These are phyloP conservation scores for Paracamarosporium sp. DNA, from an alignment of 2,329 filamentous ascomycete genomes.

Conservation along the genomic window DNA sequence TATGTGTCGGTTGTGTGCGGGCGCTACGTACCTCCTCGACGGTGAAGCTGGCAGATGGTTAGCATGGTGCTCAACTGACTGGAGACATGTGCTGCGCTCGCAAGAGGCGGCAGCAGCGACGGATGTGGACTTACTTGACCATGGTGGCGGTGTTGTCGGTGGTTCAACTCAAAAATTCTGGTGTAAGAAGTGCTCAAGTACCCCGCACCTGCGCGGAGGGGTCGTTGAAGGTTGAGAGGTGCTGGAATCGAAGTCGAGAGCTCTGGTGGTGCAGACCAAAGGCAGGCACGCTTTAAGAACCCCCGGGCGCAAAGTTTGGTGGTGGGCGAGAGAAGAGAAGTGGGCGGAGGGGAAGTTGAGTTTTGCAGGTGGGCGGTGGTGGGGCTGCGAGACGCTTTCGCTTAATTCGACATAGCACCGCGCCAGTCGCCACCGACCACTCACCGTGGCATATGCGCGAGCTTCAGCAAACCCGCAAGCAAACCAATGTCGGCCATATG, in stretches of 20 bases:
- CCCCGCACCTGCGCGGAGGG: conserved; percentile 49
- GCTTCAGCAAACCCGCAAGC: neutral
- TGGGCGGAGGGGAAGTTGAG: conserved; percentile 10
- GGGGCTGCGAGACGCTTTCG: conserved; percentile 7
- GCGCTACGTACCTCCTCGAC: conserved; percentile 76
- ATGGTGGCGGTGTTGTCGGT: conserved; percentile 83
- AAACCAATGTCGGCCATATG: neutral
- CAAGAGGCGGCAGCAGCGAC: neutral
- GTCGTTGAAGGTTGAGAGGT: conserved; percentile 25
- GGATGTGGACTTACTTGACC: conserved; percentile 86
- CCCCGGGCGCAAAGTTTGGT: conserved; percentile 24
- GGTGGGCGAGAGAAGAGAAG: conserved; percentile 14
- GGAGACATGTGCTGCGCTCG: neutral
- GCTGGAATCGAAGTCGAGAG: conserved; percentile 29
- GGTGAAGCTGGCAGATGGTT: conserved; percentile 81
- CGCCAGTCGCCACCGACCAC: conserved; percentile 3
- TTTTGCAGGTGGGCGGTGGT: conserved; percentile 14
- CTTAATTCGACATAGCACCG: conserved; percentile 4
- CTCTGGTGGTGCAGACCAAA: conserved; percentile 44
- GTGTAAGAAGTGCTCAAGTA: conserved; percentile 38
- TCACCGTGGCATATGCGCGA: neutral
- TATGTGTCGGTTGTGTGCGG: conserved; percentile 25
- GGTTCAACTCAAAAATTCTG: conserved; percentile 45
- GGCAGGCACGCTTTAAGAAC: conserved; percentile 32
- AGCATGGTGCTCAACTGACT: conserved; percentile 46